Base-by-base conservation (phyloP, 2,329 filamentous ascomycete species). In the Dothistroma septosporum region DNA sequence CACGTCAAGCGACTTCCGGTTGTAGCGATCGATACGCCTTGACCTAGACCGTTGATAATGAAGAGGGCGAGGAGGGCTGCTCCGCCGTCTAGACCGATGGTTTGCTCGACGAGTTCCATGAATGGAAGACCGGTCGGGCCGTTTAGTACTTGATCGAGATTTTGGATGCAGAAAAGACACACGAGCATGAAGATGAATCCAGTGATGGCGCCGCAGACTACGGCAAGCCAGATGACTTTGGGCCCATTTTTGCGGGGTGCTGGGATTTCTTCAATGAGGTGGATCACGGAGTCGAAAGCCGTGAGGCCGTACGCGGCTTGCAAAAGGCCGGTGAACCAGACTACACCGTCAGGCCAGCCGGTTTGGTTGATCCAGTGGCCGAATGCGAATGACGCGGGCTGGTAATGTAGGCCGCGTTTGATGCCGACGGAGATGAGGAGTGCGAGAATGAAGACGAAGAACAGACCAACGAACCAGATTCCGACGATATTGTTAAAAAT, bases 141-240 rank as follows among this genome's bases (percentile, higher is more conserved):
- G 0, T 72, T 70, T 2, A 83, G 69, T 0, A 80, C 76, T 0
- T 68, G 69, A 11, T 79, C 74, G 11, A 82, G 71, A 58, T 85
- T 77, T 1, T 77, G 77, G 16, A 85, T 74, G 28, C 79, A 83
- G 64, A 85, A 86, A 9, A 83, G 76, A 37, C 83, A 74, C 0
- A 82, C 80, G 14, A 85, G 75, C n/a, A 85, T 67, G 76, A 85
- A 83, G n/a, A 79, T 75, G 49, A 85, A 82, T 0, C 83, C 84
- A 0, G 83, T 72, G 0, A 76, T 66, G 3, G 69, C 67, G 21
- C 69, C 69, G n/a, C 76, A 76, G 0, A 78, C 61, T 0, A 85
- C 79, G 0, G 82, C 79, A 19, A 84, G 75, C 74, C 78, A 83
- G 63, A 85, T 83, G 2, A 81, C 77, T 16, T 74, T 75, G 0